These are phyloP conservation scores for Lachancea kluyveri DNA, from an alignment of 805 yeast species.

Conservation along the genomic window DNA sequence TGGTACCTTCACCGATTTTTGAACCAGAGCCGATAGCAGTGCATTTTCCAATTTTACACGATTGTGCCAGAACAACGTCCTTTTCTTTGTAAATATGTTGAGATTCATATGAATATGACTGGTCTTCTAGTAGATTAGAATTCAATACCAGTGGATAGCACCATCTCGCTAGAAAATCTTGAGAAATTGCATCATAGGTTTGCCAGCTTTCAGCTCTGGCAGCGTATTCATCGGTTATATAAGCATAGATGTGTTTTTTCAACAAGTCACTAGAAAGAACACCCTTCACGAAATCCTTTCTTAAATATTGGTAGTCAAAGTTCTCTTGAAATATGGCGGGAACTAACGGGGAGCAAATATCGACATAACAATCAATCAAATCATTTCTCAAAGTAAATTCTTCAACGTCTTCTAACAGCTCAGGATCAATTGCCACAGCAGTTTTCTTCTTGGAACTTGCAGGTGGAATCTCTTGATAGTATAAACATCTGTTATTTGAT, in stretches of 20 bases:
- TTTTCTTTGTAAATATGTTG: constrained; percentile 87
- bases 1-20: constrained; percentile 67
- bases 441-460: constrained; percentile 41
- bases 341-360: constrained; percentile 89
- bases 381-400: constrained; percentile 84
- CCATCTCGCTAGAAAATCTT: constrained; percentile 88
- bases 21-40: constrained; percentile 80
- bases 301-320: constrained; percentile 83
- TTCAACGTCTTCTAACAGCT: constrained; percentile 64
- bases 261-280: constrained; percentile 84
- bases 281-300: constrained; percentile 86
- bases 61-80: constrained; percentile 84
- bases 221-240: constrained; percentile 77
- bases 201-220: constrained; percentile 95
- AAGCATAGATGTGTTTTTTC: constrained; percentile 86
- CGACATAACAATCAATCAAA: constrained; percentile 92
- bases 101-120: constrained; percentile 71
- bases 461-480: constrained; percentile 71
- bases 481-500: constrained; percentile 67
- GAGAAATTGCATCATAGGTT: constrained; percentile 86
- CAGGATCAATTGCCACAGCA: constrained; percentile 69
- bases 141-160: constrained; percentile 90
- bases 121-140: constrained; percentile 63
- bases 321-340: constrained; percentile 95
- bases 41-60: constrained; percentile 76